Evolutionary conservation across 208 protist species (phyloP), one percentile per base, ranked within the genome.

Genomic region (Leptomonas pyrrhocoris): DNA sequence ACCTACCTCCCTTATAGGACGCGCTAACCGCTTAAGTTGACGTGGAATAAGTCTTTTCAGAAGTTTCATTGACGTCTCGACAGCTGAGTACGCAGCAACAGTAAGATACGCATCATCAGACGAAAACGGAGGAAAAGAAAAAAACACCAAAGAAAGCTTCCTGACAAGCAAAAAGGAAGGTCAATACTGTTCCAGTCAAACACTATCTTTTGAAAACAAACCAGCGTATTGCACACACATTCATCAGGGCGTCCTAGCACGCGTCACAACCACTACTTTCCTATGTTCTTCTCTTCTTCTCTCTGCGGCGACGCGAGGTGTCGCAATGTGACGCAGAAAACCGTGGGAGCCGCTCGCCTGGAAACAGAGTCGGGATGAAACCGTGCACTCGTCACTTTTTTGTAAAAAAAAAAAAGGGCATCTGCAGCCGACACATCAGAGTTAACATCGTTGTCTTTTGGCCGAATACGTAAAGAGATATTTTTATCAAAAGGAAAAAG

Each of bases 61-160:
- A 42, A 42, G 38, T 42, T 15, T 42, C 9, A 42, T 42, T 6
- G 38, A 42, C 13, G 38, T 13, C 9, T 42, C 13, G 38, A 60
- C 61, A 59, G 36, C 48, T 73, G 38, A 42, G 27, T 21, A 36
- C 13, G 48, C 48, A n/a, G 45, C 45, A 21, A 49, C 38, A 42
- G 13, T 15, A 42, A 42, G 38, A 49, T 18, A 49, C 12, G 45
- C 16, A 5, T 49, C 45, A 13, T 6, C 45, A 21, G 16, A 21
- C 45, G 19, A 49, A 49, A 49, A 21, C 45, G 45, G n/a, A n/a
- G n/a, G n/a, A 49, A 21, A 49, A 49, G 12, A n/a, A 49, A 13
- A 49, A n/a, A 49, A n/a, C 19, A 4, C 4, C 19, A 21, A 18
- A 13, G 45, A 49, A 49, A 4, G 6, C n/a, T 49, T 49, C 12